A percentile compares a stretch with the other conserved stretches of the same genome.
Conservation (phyloP, 2,329 filamentous ascomycete species). For the Xylaria sp. region DNA sequence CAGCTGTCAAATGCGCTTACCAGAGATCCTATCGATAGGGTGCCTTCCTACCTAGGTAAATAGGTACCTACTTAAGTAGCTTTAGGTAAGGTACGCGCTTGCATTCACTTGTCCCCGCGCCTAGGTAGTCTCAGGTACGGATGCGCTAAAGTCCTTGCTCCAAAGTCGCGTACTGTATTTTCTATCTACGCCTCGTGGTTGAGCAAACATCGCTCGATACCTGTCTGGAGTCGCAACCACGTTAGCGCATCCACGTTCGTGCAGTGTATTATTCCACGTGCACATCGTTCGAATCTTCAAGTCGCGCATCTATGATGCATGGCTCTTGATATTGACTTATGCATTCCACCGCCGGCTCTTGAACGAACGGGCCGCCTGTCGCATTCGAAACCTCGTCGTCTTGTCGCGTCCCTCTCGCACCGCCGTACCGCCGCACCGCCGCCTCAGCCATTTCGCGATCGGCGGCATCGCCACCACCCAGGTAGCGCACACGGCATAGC, state of each 20-base stretch:
- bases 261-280: conserved; percentile 1
- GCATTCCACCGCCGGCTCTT: conserved; percentile 28
- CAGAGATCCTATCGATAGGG: no score
- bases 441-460: not conserved
- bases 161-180: conserved; percentile 35
- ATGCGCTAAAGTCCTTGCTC: not conserved
- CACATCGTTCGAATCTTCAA: not conserved
- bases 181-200: conserved; percentile 2
- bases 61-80: no score
- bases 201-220: conserved; percentile 16
- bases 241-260: conserved; percentile 18
- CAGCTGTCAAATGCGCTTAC: no score
- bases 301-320: conserved; percentile 17
- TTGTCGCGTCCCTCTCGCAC: conserved; percentile 24
- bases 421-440: not conserved
- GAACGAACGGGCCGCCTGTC: conserved; percentile 32
- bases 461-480: conserved; percentile 9
- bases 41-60: not conserved
- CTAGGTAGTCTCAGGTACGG: conserved; percentile 2
- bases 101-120: conserved; percentile 34
- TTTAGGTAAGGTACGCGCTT: conserved; percentile 17
- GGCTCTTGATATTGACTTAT: conserved; percentile 19
- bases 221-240: conserved; percentile 19
- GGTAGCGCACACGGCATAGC: conserved; percentile 14
- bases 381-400: conserved; percentile 26